Base-by-base conservation (phyloP, 306 rosid species). In the Medicago arabica region DNA sequence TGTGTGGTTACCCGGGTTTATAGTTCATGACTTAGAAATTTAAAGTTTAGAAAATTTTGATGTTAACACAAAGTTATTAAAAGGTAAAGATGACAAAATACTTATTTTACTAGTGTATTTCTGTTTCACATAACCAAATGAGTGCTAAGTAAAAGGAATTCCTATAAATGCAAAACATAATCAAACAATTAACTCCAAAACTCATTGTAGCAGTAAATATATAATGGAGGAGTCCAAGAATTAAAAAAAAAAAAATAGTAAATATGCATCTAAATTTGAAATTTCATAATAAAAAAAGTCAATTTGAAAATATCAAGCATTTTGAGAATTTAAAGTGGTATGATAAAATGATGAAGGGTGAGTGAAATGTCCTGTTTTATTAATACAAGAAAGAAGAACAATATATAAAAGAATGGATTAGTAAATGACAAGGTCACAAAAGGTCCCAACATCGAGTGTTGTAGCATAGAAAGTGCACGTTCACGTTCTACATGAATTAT, bases 401-500 rank as follows among this genome's bases (percentile, higher is more conserved):
- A 73, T 31, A 68, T 62, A 62, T 6, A 76, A 50, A 51, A 50
- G 41, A 75, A 51, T 18, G 36, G 53, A 81, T 62, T 51, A 21
- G 25, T 15, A 72, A 57, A 44, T 31, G 63, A 73, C 62, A 83
- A 77, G 77, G 69, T 23, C 80, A 84, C 85, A 78, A 61, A 36
- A 82, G 51, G 62, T 69, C 59, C 70, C 62, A 78, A 76, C 78
- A 76, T 54, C 0, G 49, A 65, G 57, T 53, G n/a, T 23, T 58
- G 13, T 21, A 47, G 67, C 41, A 62, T 72, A 51, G 62, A 21
- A 28, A 14, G 36, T 75, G 91, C 90, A 89, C 90, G 89, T 87
- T 89, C 81, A 78, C 72, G 84, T 78, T 72, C 74, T 62, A 88
- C 82, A 81, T 75, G 70, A 65, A 92, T 46, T 46, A 46, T 46